These are phyloP conservation scores for Pelargonium australe DNA, from an alignment of 441 rosid genomes.

Conservation along the genomic window DNA sequence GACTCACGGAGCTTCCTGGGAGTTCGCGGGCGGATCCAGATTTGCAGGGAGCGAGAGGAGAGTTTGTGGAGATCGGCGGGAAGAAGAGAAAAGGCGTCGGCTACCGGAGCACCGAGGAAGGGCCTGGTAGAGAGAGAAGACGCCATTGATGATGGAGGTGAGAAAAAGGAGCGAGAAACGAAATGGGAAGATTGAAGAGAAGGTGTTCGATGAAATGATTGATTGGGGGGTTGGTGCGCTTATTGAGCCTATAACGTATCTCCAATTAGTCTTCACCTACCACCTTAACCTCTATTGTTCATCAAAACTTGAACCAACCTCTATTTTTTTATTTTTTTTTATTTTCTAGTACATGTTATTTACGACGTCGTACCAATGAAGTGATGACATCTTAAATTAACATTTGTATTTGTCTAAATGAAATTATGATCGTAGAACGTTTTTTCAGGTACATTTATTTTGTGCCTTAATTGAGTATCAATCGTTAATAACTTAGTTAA, in stretches of 20 bases:
- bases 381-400: too few species aligned
- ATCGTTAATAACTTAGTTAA: too few species aligned
- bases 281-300: neutral
- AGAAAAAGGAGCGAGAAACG: constrained; percentile 13
- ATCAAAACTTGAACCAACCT: too few species aligned
- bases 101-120: constrained; percentile 45
- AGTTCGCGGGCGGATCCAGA: constrained; percentile 44
- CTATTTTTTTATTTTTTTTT: too few species aligned
- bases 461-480: too few species aligned
- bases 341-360: too few species aligned
- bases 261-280: constrained; percentile 11
- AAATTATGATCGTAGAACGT: too few species aligned
- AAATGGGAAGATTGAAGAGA: constrained; percentile 10
- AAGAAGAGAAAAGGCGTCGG: constrained; percentile 23
- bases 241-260: neutral
- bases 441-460: too few species aligned
- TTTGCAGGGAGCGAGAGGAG: constrained; percentile 41
- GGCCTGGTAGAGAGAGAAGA: constrained; percentile 48
- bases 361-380: too few species aligned
- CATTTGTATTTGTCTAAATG: too few species aligned
- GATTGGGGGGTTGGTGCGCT: constrained; percentile 20
- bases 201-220: constrained; percentile 2
- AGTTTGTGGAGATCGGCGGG: constrained; percentile 44
- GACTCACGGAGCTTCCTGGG: constrained; percentile 64
- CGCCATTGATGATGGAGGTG: constrained; percentile 37